Conservation (phyloP, 768 basidiomycete genomes). For the Rickenella mellea region DNA sequence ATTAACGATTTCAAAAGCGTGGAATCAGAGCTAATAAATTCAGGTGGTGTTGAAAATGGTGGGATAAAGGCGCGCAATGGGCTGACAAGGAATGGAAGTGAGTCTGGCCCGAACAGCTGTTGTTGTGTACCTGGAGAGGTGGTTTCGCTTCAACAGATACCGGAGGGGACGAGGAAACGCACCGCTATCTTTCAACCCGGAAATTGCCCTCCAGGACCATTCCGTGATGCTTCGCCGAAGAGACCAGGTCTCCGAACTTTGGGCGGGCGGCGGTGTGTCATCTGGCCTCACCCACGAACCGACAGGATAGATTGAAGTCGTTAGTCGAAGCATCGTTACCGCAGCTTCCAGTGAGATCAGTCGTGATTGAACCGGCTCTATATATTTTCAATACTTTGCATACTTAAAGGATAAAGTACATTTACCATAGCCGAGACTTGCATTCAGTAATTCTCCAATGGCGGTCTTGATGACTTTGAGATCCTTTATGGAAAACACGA, state of each 20-base stretch:
- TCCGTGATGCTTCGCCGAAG: conserved; percentile 54
- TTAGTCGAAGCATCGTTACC: conserved; percentile 57
- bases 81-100: conserved; percentile 52
- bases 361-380: conserved; percentile 64
- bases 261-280: conserved; percentile 5
- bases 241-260: conserved; percentile 47
- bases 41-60: conserved; percentile 30
- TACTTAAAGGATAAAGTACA: conserved; percentile 3
- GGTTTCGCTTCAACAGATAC: conserved; percentile 3
- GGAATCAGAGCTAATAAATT: conserved; percentile 1
- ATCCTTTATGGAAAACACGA: conserved; percentile 48
- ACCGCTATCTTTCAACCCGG: conserved; percentile 68
- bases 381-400: conserved; percentile 2
- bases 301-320: conserved; percentile 63
- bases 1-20: conserved; percentile 8
- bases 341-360: conserved; percentile 64
- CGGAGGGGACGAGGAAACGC: conserved; percentile 11
- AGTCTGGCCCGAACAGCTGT: conserved; percentile 51
- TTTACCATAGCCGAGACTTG: conserved; percentile 65
- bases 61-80: conserved; percentile 54
- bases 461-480: conserved; percentile 69
- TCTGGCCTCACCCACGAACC: conserved; percentile 45
- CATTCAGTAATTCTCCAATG: conserved; percentile 72
- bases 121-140: conserved; percentile 16
- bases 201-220: conserved; percentile 74